Percentiles rank a stretch among this genome's conserved stretches.
Conservation (phyloP, 2,329 filamentous ascomycete species). For the Furcasterigmium furcatum region DNA sequence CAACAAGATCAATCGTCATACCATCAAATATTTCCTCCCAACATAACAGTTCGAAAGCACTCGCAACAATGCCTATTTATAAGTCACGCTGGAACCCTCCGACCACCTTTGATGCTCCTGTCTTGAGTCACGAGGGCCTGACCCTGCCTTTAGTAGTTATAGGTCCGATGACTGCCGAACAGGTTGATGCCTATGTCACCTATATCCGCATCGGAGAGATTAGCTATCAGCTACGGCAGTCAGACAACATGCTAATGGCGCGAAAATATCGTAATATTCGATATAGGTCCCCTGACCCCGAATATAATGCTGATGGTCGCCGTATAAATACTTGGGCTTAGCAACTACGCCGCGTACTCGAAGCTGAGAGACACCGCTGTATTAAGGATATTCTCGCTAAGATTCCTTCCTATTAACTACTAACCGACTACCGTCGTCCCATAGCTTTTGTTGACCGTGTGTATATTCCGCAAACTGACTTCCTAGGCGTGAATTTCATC, state of each 20-base stretch:
- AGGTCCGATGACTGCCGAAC: constrained; percentile 80
- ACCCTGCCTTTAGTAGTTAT: too few species aligned
- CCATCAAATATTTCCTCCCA: too few species aligned
- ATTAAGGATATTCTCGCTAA: constrained; percentile 76
- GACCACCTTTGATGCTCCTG: too few species aligned
- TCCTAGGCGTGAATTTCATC: constrained; percentile 87
- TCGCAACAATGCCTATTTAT: too few species aligned
- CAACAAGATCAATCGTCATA: too few species aligned
- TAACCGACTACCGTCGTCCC: constrained; percentile 72
- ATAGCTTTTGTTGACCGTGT: constrained; percentile 81
- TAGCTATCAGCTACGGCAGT: constrained; percentile 74
- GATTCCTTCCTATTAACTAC: constrained; percentile 76
- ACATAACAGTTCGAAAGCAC: too few species aligned
- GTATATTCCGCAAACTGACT: constrained; percentile 81
- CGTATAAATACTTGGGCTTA: constrained; percentile 79
- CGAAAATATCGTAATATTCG: constrained; percentile 70
- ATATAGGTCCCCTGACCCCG: constrained; percentile 59
- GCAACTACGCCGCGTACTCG: constrained; percentile 71
- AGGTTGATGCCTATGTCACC: constrained; percentile 73
- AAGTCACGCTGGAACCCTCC: too few species aligned
- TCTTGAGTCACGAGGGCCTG: too few species aligned
- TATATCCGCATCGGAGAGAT: constrained; percentile 79
- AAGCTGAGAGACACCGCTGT: constrained; percentile 75
- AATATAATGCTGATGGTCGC: constrained; percentile 77
- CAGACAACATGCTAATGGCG: constrained; percentile 61